Evolutionary conservation across 768 basidiomycete genomes (phyloP), one percentile per base, ranked within the genome.

Genomic region (Neoboletus brunneissimus): DNA sequence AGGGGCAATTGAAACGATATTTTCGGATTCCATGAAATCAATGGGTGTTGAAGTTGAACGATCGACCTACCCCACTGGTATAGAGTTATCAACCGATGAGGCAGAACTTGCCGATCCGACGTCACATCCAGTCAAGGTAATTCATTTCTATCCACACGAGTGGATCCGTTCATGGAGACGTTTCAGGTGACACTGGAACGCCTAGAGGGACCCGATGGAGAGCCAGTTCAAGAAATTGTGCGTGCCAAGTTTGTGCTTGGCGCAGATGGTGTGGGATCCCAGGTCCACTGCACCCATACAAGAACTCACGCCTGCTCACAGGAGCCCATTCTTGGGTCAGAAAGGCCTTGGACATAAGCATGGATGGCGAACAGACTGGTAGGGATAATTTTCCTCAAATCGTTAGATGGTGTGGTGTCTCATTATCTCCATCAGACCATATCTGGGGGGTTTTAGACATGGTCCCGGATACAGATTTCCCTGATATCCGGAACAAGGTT

Each of bases 271-370:
- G 65, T 40, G 75, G 57, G 27, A 40, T 15, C 11, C 42, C 46
- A 25, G 31, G 48, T 32, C 23, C 48, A 8, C 34, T 13, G 41
- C 20, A 25, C 20, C 3, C 44, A 29, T 23, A 13, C 37, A 13
- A 20, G 7, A 37, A n/a, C 56, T 52, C 29, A 67, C n/a, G 35
- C 44, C 8, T 32, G 11, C 47, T 12, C 34, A 38, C 62, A 88
- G 87, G 88, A 8, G 89, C 89, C 0, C 89, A 91, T 71, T 91
- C 88, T 9, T 91, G 89, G 88, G 87, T 91, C 23, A 81, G 91
- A 23, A 89, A 88, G 56, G 53, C 71, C 0, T 73, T 89, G 7
- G 76, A 77, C 15, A 85, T 92, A 49, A 66, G 73, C 5, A 88
- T 92, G 88, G 82, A 90, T 56, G 91, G 91, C 8, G 88, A 91